These are phyloP conservation scores for Pleurotus salmoneostramineus DNA, from an alignment of 768 basidiomycete genomes.

Conservation along the genomic window DNA sequence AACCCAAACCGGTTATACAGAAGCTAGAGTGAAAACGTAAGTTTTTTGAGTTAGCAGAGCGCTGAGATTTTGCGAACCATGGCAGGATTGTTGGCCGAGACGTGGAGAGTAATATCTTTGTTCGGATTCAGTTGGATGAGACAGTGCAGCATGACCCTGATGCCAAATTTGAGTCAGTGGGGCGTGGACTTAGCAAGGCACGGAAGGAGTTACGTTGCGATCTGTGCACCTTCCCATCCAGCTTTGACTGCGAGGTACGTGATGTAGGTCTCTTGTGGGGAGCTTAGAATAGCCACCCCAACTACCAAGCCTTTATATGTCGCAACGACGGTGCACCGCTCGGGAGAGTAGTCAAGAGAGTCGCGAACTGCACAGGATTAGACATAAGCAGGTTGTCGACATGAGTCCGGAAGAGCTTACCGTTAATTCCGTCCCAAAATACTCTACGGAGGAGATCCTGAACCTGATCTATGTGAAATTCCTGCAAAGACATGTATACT, in stretches of 20 bases:
- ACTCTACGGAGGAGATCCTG: constrained; percentile 63
- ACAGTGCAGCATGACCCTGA: constrained; percentile 75
- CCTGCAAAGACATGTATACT: constrained; percentile 56
- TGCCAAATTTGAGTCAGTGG: background rate
- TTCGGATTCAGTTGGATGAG: constrained; percentile 67
- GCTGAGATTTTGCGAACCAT: constrained; percentile 45
- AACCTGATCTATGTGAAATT: constrained; percentile 61
- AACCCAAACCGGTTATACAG: constrained; percentile 86
- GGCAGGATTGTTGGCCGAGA: constrained; percentile 77
- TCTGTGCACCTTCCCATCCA: constrained; percentile 78
- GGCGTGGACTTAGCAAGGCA: constrained; percentile 9
- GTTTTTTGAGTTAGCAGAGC: constrained; percentile 1
- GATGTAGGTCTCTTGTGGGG: constrained; percentile 78
- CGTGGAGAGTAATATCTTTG: constrained; percentile 79
- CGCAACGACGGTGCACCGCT: constrained; percentile 73
- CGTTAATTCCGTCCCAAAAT: constrained; percentile 79
- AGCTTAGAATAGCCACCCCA: constrained; percentile 71
- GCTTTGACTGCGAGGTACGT: constrained; percentile 76
- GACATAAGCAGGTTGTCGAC: constrained; percentile 1
- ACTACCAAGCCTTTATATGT: constrained; percentile 68
- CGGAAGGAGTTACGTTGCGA: constrained; percentile 55
- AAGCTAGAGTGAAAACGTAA: constrained; percentile 34
- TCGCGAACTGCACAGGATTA: constrained; percentile 51
- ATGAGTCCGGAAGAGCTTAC: constrained; percentile 30
- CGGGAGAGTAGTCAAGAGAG: constrained; percentile 63